Evolutionary conservation across 805 yeast species (phyloP).

Genomic region (Brettanomyces naardenensis): DNA sequence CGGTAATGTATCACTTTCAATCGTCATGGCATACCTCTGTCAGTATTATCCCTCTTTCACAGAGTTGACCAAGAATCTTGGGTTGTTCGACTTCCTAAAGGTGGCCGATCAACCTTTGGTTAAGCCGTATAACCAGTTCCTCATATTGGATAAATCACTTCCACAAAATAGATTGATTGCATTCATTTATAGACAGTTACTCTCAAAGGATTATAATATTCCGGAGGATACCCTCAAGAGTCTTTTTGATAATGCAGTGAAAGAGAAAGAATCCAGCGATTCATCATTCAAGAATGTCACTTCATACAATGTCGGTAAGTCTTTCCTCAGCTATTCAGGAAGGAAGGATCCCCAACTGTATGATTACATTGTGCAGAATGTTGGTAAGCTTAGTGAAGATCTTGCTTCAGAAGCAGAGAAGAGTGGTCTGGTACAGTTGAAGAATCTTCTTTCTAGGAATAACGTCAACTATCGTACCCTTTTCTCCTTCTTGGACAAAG

Average conservation of each 20-base stretch:
- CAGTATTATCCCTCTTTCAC: not conserved
- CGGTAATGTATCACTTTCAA: not conserved
- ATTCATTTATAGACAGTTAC: not conserved
- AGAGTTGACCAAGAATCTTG: not conserved
- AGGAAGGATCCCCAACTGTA: not conserved
- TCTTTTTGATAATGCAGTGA: not conserved
- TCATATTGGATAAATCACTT: not conserved
- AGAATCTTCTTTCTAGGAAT: not conserved
- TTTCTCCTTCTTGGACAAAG: not conserved
- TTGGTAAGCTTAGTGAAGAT: not conserved
- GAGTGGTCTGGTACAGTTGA: not conserved
- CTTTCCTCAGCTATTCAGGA: not conserved
- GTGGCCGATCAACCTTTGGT: not conserved
- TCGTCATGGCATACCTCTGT: not conserved
- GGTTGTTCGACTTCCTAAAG: not conserved
- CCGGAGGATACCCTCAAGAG: not conserved
- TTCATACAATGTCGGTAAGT: not conserved
- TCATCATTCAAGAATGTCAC: not conserved
- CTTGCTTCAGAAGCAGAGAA: not conserved
- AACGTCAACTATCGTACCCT: not conserved
- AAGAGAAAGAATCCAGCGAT: not conserved
- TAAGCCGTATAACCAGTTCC: not conserved
- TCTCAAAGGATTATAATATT: not conserved
- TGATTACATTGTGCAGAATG: not conserved
- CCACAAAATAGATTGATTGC: not conserved